Evolutionary conservation across 306 rosid genomes (phyloP), one percentile per base, ranked within the genome.

Genomic region (Prunus dulcis): DNA sequence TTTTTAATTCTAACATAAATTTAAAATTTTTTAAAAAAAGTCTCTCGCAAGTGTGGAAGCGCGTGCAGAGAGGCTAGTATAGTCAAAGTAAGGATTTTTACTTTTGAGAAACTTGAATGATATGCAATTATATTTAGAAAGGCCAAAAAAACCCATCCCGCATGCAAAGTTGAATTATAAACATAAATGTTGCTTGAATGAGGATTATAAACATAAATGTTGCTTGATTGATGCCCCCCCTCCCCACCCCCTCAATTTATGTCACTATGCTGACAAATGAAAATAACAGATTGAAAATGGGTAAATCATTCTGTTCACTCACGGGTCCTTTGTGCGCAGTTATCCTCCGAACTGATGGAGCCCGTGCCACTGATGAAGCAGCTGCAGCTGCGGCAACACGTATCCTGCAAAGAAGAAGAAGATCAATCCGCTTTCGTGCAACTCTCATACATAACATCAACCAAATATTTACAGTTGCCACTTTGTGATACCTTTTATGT

Each of bases 371-470:
- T 4, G 96, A 89, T 62, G 99, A 92, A 83, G 98, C 98, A 80
- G 97, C 97, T 32, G 99, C 98, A 18, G 96, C 97, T 34, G 98
- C 97, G 75, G 96, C 99, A 64, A 96, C 98, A 12, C 93, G 98
- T 79, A 92, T 96, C 83, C 99, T 96, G 89, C 84, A 79, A 82
- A 60, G 38, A 23, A 43, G 30, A 45, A 38, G 30, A 46, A 38
- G 25, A 55, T 73, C 25, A 27, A 79, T 43, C 8, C 12, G 22
- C 52, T 53, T 41, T 64, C 14, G 22, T 32, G 25, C 18, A 25
- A 50, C 34, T 46, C 45, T 58, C 68, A 19, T 11, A 45, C 14
- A 69, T 22, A 56, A 43, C 50, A 23, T 18, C 47, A 63, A 12
- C 46, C 27, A 50, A 66, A 60, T 19, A 71, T 82, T 27, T 45